Conservation (phyloP, 768 basidiomycete species). For the Trametes villosa region DNA sequence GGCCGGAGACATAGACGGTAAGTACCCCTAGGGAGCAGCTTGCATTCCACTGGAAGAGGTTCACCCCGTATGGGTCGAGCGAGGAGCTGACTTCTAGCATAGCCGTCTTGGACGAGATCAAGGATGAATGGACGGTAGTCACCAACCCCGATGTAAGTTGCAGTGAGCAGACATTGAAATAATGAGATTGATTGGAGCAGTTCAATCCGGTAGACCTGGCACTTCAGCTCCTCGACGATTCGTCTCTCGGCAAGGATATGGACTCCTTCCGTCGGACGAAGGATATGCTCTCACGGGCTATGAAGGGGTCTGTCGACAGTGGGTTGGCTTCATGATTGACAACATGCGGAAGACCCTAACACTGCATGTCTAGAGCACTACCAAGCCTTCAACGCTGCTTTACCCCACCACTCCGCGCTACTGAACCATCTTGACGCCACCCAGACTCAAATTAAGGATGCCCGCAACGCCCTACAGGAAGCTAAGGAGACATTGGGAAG, state of each 20-base stretch:
- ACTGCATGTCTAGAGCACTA: constrained; percentile 72
- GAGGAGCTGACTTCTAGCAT: neutral
- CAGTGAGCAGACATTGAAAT: neutral
- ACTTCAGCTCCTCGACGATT: constrained; percentile 82
- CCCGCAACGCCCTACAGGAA: constrained; percentile 74
- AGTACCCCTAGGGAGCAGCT: constrained; percentile 35
- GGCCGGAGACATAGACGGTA: constrained; percentile 86
- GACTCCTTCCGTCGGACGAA: constrained; percentile 79
- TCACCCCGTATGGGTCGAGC: no score
- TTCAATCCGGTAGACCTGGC: constrained; percentile 96
- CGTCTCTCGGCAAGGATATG: constrained; percentile 73
- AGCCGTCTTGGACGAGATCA: constrained; percentile 87
- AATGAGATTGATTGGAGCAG: constrained; percentile 42
- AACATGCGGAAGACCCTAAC: constrained; percentile 6
- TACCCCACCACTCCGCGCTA: constrained; percentile 87
- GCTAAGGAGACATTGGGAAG: constrained; percentile 78
- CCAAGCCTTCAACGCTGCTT: constrained; percentile 91
- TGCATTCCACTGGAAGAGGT: no score
- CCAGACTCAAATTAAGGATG: constrained; percentile 73
- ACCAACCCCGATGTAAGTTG: constrained; percentile 74
- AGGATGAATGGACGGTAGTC: constrained; percentile 89
- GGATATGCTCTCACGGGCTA: constrained; percentile 72
- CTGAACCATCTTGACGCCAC: constrained; percentile 71
- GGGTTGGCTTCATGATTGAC: constrained; percentile 37
- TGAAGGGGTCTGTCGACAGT: constrained; percentile 91